phyloP scores from a whole-genome alignment of 2,329 filamentous ascomycete species.

The Diaporthe vaccinii region DNA sequence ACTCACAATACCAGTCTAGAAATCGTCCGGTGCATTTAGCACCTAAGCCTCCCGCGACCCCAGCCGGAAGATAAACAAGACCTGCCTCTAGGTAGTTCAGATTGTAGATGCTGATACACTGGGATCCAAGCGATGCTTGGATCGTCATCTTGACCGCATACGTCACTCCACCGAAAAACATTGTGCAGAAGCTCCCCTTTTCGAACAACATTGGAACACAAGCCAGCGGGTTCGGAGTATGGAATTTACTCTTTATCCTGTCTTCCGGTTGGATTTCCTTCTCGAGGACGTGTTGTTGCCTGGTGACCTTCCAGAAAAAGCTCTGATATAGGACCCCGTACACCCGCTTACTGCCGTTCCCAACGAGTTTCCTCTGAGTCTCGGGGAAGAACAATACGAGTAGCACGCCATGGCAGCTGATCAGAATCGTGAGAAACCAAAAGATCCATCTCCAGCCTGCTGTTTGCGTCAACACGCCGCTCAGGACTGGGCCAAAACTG shows the following conservation, averaged over 20 bases:
- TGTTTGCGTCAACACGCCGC: slow-evolving; percentile 50
- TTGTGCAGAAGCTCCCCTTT: slow-evolving; percentile 43
- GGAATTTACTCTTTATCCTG: neutral
- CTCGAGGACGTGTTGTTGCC: neutral
- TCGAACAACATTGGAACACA: slow-evolving; percentile 41
- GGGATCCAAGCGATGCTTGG: slow-evolving; percentile 44
- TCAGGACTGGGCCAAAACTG: slow-evolving; percentile 49
- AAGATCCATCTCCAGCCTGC: slow-evolving; percentile 56
- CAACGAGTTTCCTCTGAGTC: slow-evolving; percentile 50
- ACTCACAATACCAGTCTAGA: slow-evolving; percentile 18
- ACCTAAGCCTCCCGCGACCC: neutral
- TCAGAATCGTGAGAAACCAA: slow-evolving; percentile 53
- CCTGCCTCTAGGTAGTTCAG: slow-evolving; percentile 46
- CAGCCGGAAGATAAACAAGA: slow-evolving; percentile 45
- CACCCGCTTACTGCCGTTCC: slow-evolving; percentile 45
- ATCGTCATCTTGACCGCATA: slow-evolving; percentile 44
- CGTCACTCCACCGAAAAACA: slow-evolving; percentile 40
- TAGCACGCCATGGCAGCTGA: slow-evolving; percentile 43
- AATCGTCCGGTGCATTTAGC: neutral
- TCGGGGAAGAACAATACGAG: slow-evolving; percentile 48
- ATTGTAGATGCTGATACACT: slow-evolving; percentile 45
- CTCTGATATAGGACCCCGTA: slow-evolving; percentile 20
- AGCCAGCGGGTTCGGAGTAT: slow-evolving; percentile 41
- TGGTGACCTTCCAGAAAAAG: neutral
- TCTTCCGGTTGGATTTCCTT: neutral